Base-by-base conservation (phyloP, 176 grass and related monocot genomes). In the Zea mays region DNA sequence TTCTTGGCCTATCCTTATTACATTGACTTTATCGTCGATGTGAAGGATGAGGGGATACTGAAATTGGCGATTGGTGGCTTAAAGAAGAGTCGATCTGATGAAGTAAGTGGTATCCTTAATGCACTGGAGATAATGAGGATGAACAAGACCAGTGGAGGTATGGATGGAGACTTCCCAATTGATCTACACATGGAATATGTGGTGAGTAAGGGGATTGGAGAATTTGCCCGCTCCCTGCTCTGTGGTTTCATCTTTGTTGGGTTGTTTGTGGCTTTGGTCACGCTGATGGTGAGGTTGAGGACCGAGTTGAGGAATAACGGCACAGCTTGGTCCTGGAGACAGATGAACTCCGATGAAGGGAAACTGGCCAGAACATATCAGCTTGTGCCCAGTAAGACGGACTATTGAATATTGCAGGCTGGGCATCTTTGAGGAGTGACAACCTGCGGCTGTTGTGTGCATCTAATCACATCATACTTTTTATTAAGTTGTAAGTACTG, bases 41-140 rank as follows among this genome's bases (percentile, higher is more conserved):
- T 88, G 58, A 81, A 79, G 62, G 68, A 73, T 62, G 81, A 77
- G 52, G 83, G 81, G 42, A 34, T 83, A 44, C 77, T 98, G 61
- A 85, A 77, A 67, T 46, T 98, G 73, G 72, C 73, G 39, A 98
- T 98, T 65, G 81, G 62, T 35, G 85, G 91, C 17, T 92, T 75
- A 1, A 83, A 86, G 40, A 76, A 78, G 16, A 90, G 87, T 44
- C 76, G 27, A 0, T 65, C 83, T 51, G 84, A 77, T 6, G 78
- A 91, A 83, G 85, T 78, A 4, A 77, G 81, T 1, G 96, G 92
- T 43, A 83, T 98, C 62, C 86, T 98, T 64, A 98, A 98, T 81
- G 96, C 85, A n/a, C n/a, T 98, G 19, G 96, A 98, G 90, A 82
- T 98, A 78, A 88, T 98, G 92, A 98, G 85, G 83, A 90, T 98